These are phyloP conservation scores for Pulveroboletus ravenelii DNA, from an alignment of 768 basidiomycete species.

Conservation along the genomic window DNA sequence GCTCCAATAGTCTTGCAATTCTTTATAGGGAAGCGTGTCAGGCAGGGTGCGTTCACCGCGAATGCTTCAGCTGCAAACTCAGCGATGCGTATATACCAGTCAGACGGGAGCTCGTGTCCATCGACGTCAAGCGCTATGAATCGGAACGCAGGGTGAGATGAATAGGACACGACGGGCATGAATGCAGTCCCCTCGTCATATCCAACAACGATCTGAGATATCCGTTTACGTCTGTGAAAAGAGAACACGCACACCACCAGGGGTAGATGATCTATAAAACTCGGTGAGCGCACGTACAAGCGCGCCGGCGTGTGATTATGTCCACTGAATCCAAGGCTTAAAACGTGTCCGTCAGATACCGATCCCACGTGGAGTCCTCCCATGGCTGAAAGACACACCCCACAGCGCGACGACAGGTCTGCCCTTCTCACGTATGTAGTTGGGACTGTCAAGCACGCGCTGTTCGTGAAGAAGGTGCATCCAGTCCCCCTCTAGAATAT, in stretches of 20 bases:
- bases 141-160: slow-evolving; percentile 46
- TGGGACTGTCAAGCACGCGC: slow-evolving; percentile 63
- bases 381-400: slow-evolving; percentile 34
- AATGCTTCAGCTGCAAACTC: no score
- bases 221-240: neutral
- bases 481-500: slow-evolving; percentile 70
- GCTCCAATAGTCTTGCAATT: no score
- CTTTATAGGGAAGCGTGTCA: no score
- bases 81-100: no score
- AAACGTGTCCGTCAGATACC: neutral
- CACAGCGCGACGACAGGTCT: slow-evolving; percentile 70
- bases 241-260: slow-evolving; percentile 52
- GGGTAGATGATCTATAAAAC: slow-evolving; percentile 57
- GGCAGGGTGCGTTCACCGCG: no score
- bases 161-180: slow-evolving; percentile 58
- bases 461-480: slow-evolving; percentile 54
- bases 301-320: slow-evolving; percentile 57
- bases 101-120: no score
- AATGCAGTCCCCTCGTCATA: slow-evolving; percentile 81
- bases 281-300: slow-evolving; percentile 49
- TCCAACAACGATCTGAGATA: slow-evolving; percentile 31
- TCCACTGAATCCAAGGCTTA: slow-evolving; percentile 67
- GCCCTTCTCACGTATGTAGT: slow-evolving; percentile 63
- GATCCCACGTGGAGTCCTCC: neutral
- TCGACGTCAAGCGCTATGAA: slow-evolving; percentile 77